Percentiles rank a stretch among this genome's conserved stretches.
phyloP scores from a whole-genome alignment of 176 grass and related monocot species.

The maize (Zea mays) region DNA sequence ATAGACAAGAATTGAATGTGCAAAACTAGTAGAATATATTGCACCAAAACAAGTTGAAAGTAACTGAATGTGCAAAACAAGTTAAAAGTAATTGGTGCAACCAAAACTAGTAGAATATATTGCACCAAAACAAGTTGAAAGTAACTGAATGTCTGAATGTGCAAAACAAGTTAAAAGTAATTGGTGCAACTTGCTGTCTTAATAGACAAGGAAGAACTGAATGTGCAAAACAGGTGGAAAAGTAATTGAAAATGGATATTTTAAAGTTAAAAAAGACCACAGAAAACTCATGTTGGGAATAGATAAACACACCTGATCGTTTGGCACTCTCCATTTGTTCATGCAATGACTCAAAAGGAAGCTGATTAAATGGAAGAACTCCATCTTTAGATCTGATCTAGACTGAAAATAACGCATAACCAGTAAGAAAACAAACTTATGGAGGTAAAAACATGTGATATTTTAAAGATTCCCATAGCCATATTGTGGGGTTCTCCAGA shows the following conservation, averaged over 20 bases:
- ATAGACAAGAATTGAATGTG: conserved; percentile 10
- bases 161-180: too few relatives aligned
- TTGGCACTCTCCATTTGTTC: conserved; percentile 84
- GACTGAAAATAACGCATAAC: conserved; percentile 63
- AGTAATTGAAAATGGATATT: not conserved
- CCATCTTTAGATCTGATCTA: conserved; percentile 96
- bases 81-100: too few relatives aligned
- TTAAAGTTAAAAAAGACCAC: not conserved
- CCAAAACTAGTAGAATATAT: too few relatives aligned
- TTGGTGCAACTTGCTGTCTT: too few relatives aligned
- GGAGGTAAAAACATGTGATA: not conserved
- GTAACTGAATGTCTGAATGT: conserved; percentile 10
- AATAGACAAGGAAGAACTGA: too few relatives aligned
- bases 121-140: too few relatives aligned
- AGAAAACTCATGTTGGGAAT: conserved; percentile 22
- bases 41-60: conserved; percentile 10
- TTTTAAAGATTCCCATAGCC: conserved; percentile 23
- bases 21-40: not conserved
- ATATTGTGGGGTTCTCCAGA: conserved; percentile 4
- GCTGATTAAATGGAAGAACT: conserved; percentile 99
- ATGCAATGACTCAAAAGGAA: conserved; percentile 97
- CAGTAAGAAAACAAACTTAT: conserved; percentile 25
- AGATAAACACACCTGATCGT: conserved; percentile 57
- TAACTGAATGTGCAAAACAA: conserved; percentile 15
- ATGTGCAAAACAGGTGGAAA: not conserved